Conservation (phyloP, 768 basidiomycete genomes). For the Cubamyces lactineus region DNA sequence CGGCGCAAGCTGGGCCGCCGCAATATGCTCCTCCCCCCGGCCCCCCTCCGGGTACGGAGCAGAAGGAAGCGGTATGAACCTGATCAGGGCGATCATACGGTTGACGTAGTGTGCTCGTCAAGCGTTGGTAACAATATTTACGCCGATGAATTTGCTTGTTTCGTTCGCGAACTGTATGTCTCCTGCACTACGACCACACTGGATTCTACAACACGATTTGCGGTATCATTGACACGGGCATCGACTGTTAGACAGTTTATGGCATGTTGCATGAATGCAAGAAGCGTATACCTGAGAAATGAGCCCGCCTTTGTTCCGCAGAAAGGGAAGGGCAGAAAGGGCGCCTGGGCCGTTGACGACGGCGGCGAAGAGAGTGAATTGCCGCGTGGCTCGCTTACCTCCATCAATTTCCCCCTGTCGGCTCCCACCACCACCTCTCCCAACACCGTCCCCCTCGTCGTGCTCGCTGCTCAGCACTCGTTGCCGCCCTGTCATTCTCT, state of each 20-base stretch:
- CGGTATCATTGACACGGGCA: neutral
- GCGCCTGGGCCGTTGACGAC: conserved; percentile 23
- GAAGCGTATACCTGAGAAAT: conserved; percentile 1
- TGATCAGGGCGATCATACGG: conserved; percentile 1
- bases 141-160: neutral
- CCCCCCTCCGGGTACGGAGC: conserved; percentile 7
- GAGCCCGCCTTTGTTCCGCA: conserved; percentile 20
- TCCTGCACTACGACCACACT: neutral
- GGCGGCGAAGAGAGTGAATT: conserved; percentile 12
- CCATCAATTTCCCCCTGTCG: conserved; percentile 23
- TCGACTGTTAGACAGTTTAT: neutral
- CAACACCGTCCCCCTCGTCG: conserved; percentile 14
- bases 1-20: conserved; percentile 1
- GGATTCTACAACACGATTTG: neutral
- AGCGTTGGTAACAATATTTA: neutral
- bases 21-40: conserved; percentile 15
- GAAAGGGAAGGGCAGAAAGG: conserved; percentile 2
- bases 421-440: conserved; percentile 20
- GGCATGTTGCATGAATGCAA: neutral
- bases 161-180: neutral
- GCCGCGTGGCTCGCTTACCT: conserved; percentile 22
- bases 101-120: conserved; percentile 1
- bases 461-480: conserved; percentile 14
- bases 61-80: conserved; percentile 5
- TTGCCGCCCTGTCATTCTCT: conserved; percentile 19